A percentile compares a stretch with the other conserved stretches of the same genome.
phyloP scores from a whole-genome alignment of 2,329 filamentous ascomycete genomes.

The Aspergillus neotritici region DNA sequence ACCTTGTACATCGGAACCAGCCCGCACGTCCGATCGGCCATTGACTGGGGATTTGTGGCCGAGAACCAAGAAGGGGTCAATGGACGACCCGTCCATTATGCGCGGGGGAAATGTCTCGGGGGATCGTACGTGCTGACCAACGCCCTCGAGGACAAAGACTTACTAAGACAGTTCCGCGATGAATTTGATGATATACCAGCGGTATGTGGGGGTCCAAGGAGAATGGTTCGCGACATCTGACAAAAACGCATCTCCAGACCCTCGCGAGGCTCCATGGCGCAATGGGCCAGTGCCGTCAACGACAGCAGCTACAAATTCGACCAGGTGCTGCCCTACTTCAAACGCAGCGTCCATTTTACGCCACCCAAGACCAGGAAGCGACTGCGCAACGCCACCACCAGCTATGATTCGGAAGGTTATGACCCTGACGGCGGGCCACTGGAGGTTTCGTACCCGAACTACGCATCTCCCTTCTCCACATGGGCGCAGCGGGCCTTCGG shows the following conservation, averaged over 20 bases:
- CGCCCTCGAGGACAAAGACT: not conserved
- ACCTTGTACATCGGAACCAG: slow-evolving; percentile 18
- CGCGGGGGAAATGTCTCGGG: slow-evolving; percentile 9
- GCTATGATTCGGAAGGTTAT: slow-evolving; percentile 17
- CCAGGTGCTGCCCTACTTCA: slow-evolving; percentile 21
- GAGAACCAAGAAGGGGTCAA: slow-evolving; percentile 19
- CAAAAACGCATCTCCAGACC: slow-evolving; percentile 1
- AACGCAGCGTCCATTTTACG: slow-evolving; percentile 25
- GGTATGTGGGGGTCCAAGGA: not conserved
- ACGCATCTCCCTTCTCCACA: slow-evolving; percentile 27
- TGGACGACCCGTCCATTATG: slow-evolving; percentile 14
- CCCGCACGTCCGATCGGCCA: slow-evolving; percentile 8
- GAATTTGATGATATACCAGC: slow-evolving; percentile 23
- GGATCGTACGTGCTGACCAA: not conserved
- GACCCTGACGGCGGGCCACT: slow-evolving; percentile 28
- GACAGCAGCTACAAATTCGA: slow-evolving; percentile 25
- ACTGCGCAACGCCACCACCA: slow-evolving; percentile 16
- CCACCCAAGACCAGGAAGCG: slow-evolving; percentile 13
- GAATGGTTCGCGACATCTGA: not conserved
- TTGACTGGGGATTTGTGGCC: slow-evolving; percentile 25
- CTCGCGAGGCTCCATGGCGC: slow-evolving; percentile 12
- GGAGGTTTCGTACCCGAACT: slow-evolving; percentile 36
- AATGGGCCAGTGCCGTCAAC: slow-evolving; percentile 19
- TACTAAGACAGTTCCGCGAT: slow-evolving; percentile 11
- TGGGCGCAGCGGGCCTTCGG: slow-evolving; percentile 32